Percentiles rank a stretch among this genome's conserved stretches.
Evolutionary conservation across 768 basidiomycete species (phyloP).

Genomic region (Mycena maculata): DNA sequence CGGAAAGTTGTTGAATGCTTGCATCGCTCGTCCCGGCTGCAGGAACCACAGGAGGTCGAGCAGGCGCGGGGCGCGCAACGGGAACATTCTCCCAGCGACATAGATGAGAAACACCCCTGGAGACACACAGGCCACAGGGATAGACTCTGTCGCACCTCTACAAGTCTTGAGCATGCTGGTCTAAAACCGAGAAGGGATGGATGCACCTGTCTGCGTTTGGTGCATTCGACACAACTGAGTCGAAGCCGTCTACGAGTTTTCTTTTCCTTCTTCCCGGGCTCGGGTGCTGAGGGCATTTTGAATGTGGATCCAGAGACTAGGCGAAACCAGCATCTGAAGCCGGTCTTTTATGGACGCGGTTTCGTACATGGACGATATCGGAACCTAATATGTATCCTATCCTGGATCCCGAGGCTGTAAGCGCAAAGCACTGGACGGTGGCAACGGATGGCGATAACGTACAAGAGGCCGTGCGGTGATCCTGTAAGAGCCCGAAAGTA

Average conservation of each 20-base stretch:
- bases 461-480: conserved; percentile 29
- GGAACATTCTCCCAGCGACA: conserved; percentile 61
- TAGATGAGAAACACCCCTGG: conserved; percentile 54
- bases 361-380: conserved; percentile 26
- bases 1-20: conserved; percentile 40
- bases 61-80: conserved; percentile 55
- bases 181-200: conserved; percentile 2
- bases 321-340: conserved; percentile 16
- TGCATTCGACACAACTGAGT: conserved; percentile 67
- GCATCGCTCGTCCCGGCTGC: conserved; percentile 19
- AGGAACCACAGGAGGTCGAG: conserved; percentile 48
- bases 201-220: conserved; percentile 64
- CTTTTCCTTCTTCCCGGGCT: conserved; percentile 52
- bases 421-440: conserved; percentile 24
- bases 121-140: conserved; percentile 55
- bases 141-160: conserved; percentile 65
- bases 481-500: conserved; percentile 17
- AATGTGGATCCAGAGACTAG: conserved; percentile 12
- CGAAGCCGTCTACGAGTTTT: conserved; percentile 62
- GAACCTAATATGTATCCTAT: conserved; percentile 30
- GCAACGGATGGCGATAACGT: conserved; percentile 31
- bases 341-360: conserved; percentile 30
- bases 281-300: conserved; percentile 26
- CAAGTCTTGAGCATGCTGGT: conserved; percentile 14
- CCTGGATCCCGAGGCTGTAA: conserved; percentile 31